phyloP scores from a whole-genome alignment of 352 stramenopile genomes.

The Pythium coloratum region DNA sequence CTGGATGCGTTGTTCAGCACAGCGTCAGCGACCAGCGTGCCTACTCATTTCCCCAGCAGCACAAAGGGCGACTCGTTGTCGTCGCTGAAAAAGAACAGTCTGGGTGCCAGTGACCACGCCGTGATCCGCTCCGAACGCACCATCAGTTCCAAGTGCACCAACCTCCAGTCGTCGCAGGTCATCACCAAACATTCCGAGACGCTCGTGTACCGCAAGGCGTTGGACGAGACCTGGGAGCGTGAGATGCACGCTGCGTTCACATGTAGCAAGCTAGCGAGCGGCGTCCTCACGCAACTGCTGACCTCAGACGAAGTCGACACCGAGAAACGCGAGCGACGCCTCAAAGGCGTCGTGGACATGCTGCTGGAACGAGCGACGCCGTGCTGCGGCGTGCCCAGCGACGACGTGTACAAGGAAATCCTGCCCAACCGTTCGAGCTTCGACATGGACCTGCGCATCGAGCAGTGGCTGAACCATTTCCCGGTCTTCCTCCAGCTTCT shows the following conservation, averaged over 20 bases:
- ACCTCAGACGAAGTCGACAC: slow-evolving; percentile 23
- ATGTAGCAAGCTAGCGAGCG: slow-evolving; percentile 56
- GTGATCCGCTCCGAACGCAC: slow-evolving; percentile 73
- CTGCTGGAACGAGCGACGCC: slow-evolving; percentile 74
- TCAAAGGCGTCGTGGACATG: slow-evolving; percentile 65
- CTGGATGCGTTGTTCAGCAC: slow-evolving; percentile 64
- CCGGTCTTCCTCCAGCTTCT: slow-evolving; percentile 68
- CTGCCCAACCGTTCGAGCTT: slow-evolving; percentile 82
- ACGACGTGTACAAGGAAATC: slow-evolving; percentile 83
- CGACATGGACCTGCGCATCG: slow-evolving; percentile 74
- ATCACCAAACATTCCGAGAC: slow-evolving; percentile 61
- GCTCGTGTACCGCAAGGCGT: slow-evolving; percentile 67
- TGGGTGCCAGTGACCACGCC: slow-evolving; percentile 25
- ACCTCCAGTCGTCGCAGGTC: slow-evolving; percentile 72
- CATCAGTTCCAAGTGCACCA: slow-evolving; percentile 83
- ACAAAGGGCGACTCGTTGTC: slow-evolving; percentile 8
- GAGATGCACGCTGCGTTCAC: slow-evolving; percentile 64
- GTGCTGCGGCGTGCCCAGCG: slow-evolving; percentile 72
- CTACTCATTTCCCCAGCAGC: slow-evolving; percentile 61
- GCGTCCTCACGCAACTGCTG: slow-evolving; percentile 54
- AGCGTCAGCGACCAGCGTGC: slow-evolving; percentile 63
- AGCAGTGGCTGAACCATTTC: slow-evolving; percentile 86
- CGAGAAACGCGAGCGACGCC: slow-evolving; percentile 45
- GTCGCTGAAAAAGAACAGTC: not conserved
- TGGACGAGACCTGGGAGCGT: slow-evolving; percentile 66